A percentile compares a stretch with the other conserved stretches of the same genome.
Conservation (phyloP, 2,329 filamentous ascomycete genomes). For the Talaromyces rugulosus region DNA sequence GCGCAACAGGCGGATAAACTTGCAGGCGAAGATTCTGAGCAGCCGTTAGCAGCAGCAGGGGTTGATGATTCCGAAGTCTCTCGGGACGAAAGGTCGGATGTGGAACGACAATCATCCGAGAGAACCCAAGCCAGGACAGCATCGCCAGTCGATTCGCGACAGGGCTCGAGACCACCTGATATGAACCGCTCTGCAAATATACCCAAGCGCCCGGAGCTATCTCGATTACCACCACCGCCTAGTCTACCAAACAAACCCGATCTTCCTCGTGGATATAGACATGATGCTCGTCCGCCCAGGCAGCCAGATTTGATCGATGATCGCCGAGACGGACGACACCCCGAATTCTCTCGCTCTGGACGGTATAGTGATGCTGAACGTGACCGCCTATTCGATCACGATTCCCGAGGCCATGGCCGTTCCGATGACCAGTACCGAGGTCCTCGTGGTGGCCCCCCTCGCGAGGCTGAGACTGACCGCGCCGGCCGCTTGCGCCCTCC, state of each 20-base stretch:
- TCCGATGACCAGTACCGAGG: constrained; percentile 39
- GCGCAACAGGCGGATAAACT: not conserved
- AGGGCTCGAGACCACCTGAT: constrained; percentile 26
- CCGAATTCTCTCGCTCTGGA: constrained; percentile 32
- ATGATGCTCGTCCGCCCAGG: constrained; percentile 34
- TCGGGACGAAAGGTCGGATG: not conserved
- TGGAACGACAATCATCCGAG: constrained; percentile 15
- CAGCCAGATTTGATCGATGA: constrained; percentile 35
- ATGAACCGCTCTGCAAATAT: constrained; percentile 26
- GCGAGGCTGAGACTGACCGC: constrained; percentile 37
- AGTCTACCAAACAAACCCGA: constrained; percentile 34
- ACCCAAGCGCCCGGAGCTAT: constrained; percentile 35
- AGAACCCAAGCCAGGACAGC: constrained; percentile 14
- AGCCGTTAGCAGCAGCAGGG: not conserved
- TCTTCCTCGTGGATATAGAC: constrained; percentile 29
- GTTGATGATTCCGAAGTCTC: not conserved
- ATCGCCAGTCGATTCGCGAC: constrained; percentile 21
- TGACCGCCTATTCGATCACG: constrained; percentile 33
- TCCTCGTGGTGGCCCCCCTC: constrained; percentile 24
- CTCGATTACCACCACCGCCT: constrained; percentile 28
- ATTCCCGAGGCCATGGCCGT: constrained; percentile 33
- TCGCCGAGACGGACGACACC: constrained; percentile 32
- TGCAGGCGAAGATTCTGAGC: not conserved
- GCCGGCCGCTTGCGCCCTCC: constrained; percentile 28
- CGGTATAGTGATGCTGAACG: constrained; percentile 36